Evolutionary conservation across 495 filamentous ascomycete genomes (phyloP).

Genomic region (Trichoderma virens): DNA sequence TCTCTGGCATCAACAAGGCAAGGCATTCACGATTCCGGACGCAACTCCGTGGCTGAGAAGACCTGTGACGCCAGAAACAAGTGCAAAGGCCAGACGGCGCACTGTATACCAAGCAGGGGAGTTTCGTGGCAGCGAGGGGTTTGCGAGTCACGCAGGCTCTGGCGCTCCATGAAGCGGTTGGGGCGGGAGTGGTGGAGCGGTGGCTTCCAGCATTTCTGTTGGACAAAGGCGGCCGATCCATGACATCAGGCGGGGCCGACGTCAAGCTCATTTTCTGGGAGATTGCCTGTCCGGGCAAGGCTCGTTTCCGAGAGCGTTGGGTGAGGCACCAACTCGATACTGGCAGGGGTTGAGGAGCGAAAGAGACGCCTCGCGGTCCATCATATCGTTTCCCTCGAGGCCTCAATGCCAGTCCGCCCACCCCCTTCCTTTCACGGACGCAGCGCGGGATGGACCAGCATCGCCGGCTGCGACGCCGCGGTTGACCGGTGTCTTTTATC

Average conservation of each 20-base stretch:
- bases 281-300: conserved; percentile 8
- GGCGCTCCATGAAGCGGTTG: neutral
- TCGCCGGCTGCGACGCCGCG: conserved; percentile 8
- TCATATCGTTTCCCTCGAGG: neutral
- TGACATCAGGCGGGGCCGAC: conserved; percentile 8
- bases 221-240: neutral
- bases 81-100: neutral
- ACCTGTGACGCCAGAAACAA: neutral
- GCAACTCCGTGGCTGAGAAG: neutral
- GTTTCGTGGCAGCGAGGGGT: neutral
- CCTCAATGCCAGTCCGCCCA: neutral
- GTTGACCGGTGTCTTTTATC: neutral
- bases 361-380: neutral
- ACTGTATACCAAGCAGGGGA: neutral
- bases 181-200: conserved; percentile 5
- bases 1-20: neutral
- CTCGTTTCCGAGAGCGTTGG: conserved; percentile 3
- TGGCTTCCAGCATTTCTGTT: neutral
- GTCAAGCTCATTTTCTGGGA: conserved; percentile 6
- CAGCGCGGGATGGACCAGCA: neutral
- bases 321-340: neutral
- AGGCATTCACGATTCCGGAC: neutral
- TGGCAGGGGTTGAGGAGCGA: neutral
- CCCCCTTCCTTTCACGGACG: neutral
- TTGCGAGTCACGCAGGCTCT: conserved; percentile 6